phyloP scores from a whole-genome alignment of 2,329 filamentous ascomycete species.

The Cephalotrichum gorgonifer region DNA sequence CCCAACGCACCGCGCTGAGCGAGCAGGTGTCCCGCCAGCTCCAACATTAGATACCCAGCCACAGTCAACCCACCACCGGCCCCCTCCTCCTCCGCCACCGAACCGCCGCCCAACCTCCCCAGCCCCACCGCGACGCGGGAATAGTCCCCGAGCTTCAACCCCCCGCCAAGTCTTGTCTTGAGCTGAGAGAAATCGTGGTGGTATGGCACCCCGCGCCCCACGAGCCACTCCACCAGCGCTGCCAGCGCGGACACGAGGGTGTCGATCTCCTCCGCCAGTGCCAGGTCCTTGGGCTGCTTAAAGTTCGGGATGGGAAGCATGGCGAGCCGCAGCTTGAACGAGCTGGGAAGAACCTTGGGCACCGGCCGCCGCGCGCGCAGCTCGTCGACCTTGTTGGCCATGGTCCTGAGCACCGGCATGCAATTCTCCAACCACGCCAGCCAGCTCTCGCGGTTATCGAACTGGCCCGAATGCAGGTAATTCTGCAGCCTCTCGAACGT shows the following conservation, averaged over 20 bases:
- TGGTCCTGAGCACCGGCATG: not conserved
- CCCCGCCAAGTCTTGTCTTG: slow-evolving; percentile 4
- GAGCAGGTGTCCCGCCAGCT: not conserved
- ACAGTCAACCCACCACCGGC: not conserved
- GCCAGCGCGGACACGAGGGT: slow-evolving; percentile 6
- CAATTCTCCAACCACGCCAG: not conserved
- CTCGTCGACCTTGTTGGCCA: not conserved
- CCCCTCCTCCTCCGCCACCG: not conserved
- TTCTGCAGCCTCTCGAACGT: not conserved
- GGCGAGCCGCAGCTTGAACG: slow-evolving; percentile 8
- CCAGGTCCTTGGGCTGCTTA: not conserved
- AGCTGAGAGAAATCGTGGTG: slow-evolving; percentile 13
- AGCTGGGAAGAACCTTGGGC: slow-evolving; percentile 8
- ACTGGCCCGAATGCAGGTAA: not conserved
- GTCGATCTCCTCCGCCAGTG: not conserved
- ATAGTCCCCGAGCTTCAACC: not conserved
- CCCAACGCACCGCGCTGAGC: not conserved
- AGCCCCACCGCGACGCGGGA: not conserved
- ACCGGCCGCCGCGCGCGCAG: not conserved
- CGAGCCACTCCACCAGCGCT: slow-evolving; percentile 8
- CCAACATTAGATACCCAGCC: not conserved
- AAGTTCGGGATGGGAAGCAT: slow-evolving; percentile 10
- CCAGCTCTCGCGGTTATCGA: not conserved
- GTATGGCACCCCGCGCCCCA: slow-evolving; percentile 10
- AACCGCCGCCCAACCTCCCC: not conserved